Conservation (phyloP, 2,329 filamentous ascomycete genomes). For the Helotiales sp. region DNA sequence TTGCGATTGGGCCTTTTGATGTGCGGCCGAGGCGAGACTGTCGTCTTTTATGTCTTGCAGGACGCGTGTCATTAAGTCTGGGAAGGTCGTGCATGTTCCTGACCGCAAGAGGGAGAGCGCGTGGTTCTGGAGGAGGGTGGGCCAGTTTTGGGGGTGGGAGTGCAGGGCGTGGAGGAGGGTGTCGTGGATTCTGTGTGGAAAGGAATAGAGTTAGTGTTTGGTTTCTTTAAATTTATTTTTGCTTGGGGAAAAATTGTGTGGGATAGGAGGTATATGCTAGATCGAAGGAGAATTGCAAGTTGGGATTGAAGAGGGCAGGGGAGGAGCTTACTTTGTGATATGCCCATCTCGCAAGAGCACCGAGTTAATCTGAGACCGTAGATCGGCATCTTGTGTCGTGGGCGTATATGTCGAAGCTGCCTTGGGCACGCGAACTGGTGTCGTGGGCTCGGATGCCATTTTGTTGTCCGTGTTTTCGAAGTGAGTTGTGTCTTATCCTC, state of each 20-base stretch:
- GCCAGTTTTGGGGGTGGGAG: constrained; percentile 65
- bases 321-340: constrained; percentile 56
- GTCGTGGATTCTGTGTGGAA: constrained; percentile 62
- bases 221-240: not conserved
- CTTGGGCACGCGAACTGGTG: constrained; percentile 63
- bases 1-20: not conserved
- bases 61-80: constrained; percentile 63
- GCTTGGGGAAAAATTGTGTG: no score
- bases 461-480: constrained; percentile 5
- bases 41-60: constrained; percentile 59
- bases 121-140: constrained; percentile 62
- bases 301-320: not conserved
- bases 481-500: not conserved
- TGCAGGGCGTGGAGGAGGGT: constrained; percentile 66
- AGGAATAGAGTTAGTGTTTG: constrained; percentile 16
- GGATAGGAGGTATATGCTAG: no score
- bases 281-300: no score
- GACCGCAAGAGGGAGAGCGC: constrained; percentile 64
- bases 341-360: constrained; percentile 63
- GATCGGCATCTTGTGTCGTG: constrained; percentile 64
- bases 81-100: constrained; percentile 64
- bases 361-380: constrained; percentile 66
- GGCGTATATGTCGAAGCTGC: constrained; percentile 62
- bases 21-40: constrained; percentile 17
- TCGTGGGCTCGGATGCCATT: constrained; percentile 41